Conservation (phyloP, 306 rosid genomes). For the Cicer chorassanicum region DNA sequence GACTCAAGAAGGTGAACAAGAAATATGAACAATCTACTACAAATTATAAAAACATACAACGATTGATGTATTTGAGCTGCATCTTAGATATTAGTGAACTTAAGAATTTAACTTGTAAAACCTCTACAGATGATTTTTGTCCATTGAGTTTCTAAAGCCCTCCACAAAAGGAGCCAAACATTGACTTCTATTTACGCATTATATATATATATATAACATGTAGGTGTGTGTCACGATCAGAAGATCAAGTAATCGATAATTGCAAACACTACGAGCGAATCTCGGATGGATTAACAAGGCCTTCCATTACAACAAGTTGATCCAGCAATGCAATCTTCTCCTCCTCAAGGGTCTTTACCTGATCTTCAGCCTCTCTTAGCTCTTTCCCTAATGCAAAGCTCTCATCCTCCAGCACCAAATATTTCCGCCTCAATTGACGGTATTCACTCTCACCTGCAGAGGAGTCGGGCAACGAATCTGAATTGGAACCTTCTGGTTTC, state of each 20-base stretch:
- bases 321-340: conserved; percentile 84
- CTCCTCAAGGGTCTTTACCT: conserved; percentile 80
- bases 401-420: conserved; percentile 81
- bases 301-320: conserved; percentile 88
- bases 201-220: conserved; percentile 16
- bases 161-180: conserved; percentile 32
- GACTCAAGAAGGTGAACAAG: conserved; percentile 17
- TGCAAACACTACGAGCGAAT: conserved; percentile 52
- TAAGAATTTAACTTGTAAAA: conserved; percentile 7
- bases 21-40: conserved; percentile 33
- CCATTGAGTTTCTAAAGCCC: conserved; percentile 41
- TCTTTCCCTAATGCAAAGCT: conserved; percentile 72
- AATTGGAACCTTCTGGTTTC: conserved; percentile 80
- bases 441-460: conserved; percentile 76
- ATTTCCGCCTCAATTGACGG: conserved; percentile 75
- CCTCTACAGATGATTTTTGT: conserved; percentile 22
- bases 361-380: conserved; percentile 69
- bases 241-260: conserved; percentile 31
- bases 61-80: not conserved
- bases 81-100: conserved; percentile 15
- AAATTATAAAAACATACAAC: conserved; percentile 14
- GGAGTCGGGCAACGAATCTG: conserved; percentile 81
- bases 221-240: conserved; percentile 25
- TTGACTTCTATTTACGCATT: conserved; percentile 34
- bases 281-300: conserved; percentile 70